Evolutionary conservation across 2,329 filamentous ascomycete genomes (phyloP).

Genomic region (Nemania sp.): DNA sequence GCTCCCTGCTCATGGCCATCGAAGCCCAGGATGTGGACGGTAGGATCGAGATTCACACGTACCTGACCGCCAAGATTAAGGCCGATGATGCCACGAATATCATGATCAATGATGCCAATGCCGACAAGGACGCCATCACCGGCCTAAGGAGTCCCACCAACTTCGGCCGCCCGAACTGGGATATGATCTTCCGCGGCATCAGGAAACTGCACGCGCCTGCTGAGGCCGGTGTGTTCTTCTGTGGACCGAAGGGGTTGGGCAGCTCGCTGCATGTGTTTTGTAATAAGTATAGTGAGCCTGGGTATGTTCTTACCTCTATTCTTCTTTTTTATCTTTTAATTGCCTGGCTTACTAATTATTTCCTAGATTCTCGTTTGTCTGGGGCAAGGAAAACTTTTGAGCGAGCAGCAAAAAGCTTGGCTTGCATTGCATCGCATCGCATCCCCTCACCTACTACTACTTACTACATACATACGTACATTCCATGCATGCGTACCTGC

Average conservation of each 20-base stretch:
- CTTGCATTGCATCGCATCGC: background rate
- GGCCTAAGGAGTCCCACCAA: slow-evolving; percentile 85
- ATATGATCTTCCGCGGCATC: slow-evolving; percentile 88
- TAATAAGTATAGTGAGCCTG: slow-evolving; percentile 88
- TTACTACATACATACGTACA: slow-evolving; percentile 8
- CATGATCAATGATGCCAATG: slow-evolving; percentile 91
- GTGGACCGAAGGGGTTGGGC: slow-evolving; percentile 83
- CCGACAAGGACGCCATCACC: slow-evolving; percentile 86
- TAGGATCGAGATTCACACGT: slow-evolving; percentile 90
- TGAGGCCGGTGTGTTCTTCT: slow-evolving; percentile 86
- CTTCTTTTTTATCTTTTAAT: background rate
- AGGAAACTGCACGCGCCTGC: slow-evolving; percentile 80
- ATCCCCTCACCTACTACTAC: no score
- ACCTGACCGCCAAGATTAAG: slow-evolving; percentile 88
- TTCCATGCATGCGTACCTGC: background rate
- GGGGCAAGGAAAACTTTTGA: slow-evolving; percentile 50
- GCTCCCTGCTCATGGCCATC: slow-evolving; percentile 83
- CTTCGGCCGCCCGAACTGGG: slow-evolving; percentile 89
- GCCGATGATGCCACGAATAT: slow-evolving; percentile 88
- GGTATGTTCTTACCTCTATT: slow-evolving; percentile 63
- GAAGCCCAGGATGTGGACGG: slow-evolving; percentile 87
- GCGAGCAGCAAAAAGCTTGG: background rate
- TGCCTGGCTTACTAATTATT: slow-evolving; percentile 31
- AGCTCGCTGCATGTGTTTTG: slow-evolving; percentile 84
- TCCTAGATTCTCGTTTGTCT: slow-evolving; percentile 45